Base-by-base conservation (phyloP, 768 basidiomycete genomes). In the Gymnopilus junonius region DNA sequence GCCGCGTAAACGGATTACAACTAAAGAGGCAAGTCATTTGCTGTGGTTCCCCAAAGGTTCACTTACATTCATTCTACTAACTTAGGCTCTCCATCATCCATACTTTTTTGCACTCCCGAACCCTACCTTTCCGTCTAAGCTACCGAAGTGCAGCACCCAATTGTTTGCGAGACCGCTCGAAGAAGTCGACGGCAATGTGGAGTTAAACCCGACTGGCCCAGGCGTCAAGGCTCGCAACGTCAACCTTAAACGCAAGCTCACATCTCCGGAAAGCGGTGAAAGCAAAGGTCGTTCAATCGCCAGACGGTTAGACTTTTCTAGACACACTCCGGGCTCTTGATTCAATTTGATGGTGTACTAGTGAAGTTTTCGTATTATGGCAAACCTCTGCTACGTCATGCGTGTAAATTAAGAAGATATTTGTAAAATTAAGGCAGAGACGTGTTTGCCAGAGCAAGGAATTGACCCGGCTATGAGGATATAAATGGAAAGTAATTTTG, bases 91-190 rank as follows among this genome's bases (percentile, higher is more conserved):
- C 15, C 74, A 83, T 51, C 95, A 99, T 70, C 79, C 91, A 3
- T 99, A 97, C 75, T 98, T 99, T 80, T 85, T 86, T 42, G 86
- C 92, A 11, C 80, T 92, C 3, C 95, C 95, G 8, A 87, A 91
- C 67, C 95, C 97, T 0, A 90, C 95, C 0, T 91, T 93, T 65
- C 95, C 95, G 0, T 89, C 88, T 8, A 91, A 93, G 69, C 84
- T 99, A 1, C 97, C 97, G 0, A 94, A 96, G 85, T 84, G 82
- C 59, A 74, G 78, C 32, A 76, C 77, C 6, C 79, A 80, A 61
- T 69, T 78, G 23, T 69, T 77, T 6, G 74, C 77, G 20, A 81
- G 87, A 29, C 87, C 92, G 4, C 83, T 90, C 3, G 92, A 92
- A 69, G 92, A 94, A 68, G 81, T 92, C 11, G 90, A 94, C 59